A percentile compares a stretch with the other conserved stretches of the same genome.
phyloP scores from a whole-genome alignment of 139 green algal genomes.

The Ettlia oleoabundans region DNA sequence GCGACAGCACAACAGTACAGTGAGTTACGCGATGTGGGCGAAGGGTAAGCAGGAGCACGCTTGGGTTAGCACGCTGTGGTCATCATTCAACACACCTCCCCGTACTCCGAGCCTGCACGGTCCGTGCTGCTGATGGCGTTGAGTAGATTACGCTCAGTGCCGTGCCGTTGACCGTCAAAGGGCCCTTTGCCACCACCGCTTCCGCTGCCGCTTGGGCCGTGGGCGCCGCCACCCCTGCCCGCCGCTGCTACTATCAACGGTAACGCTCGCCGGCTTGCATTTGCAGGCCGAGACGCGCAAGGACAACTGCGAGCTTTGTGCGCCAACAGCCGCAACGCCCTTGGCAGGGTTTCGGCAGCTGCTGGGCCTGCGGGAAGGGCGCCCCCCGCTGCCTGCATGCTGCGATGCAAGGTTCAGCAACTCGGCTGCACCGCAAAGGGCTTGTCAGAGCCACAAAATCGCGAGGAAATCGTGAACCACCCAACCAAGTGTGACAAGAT shows the following conservation, averaged over 20 bases:
- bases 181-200: slow-evolving; percentile 1
- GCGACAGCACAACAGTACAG: not conserved
- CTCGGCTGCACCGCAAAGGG: too few relatives aligned
- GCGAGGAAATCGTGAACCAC: too few relatives aligned
- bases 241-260: not conserved
- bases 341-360: not conserved
- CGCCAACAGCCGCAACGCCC: too few relatives aligned
- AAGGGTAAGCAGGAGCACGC: not conserved
- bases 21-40: not conserved
- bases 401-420: too few relatives aligned
- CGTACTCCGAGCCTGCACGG: slow-evolving; percentile 47
- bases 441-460: too few relatives aligned
- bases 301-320: too few relatives aligned
- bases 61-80: not conserved
- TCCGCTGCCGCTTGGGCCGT: not conserved
- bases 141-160: slow-evolving; percentile 1
- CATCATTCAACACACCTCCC: slow-evolving; percentile 34
- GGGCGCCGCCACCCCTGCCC: not conserved
- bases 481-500: too few relatives aligned
- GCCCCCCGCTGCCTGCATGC: too few relatives aligned
- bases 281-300: too few relatives aligned
- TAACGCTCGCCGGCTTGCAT: too few relatives aligned
- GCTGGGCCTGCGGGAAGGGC: too few relatives aligned
- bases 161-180: not conserved
- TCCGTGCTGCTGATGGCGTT: slow-evolving; percentile 21